Conservation (phyloP, 805 yeast genomes). For the Spathaspora hagerdaliae region DNA sequence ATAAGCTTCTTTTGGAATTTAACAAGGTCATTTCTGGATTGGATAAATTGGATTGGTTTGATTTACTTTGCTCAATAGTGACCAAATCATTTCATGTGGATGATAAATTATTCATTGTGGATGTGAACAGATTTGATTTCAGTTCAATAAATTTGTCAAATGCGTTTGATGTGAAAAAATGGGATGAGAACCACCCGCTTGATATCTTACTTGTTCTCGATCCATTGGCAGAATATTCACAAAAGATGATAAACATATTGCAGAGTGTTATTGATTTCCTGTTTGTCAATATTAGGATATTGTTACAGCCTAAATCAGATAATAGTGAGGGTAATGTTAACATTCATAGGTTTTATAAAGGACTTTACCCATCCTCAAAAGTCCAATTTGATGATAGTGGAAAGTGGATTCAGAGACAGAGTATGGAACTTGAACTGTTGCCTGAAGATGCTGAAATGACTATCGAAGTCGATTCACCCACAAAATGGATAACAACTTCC, state of each 20-base stretch:
- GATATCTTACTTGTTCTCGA: conserved; percentile 63
- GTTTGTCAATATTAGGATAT: conserved; percentile 50
- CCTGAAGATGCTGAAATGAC: conserved; percentile 47
- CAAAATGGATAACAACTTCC: conserved; percentile 63
- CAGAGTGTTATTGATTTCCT: conserved; percentile 38
- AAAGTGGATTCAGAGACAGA: conserved; percentile 12
- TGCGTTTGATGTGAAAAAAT: conserved; percentile 19
- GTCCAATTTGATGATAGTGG: conserved; percentile 29
- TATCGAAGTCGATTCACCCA: conserved; percentile 56
- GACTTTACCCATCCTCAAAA: conserved; percentile 32
- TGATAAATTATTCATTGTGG: conserved; percentile 36
- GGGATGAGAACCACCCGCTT: conserved; percentile 29
- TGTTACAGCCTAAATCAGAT: conserved; percentile 53
- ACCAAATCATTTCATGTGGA: conserved; percentile 43
- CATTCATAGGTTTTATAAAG: conserved; percentile 57
- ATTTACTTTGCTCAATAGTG: conserved; percentile 39
- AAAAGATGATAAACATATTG: conserved; percentile 49
- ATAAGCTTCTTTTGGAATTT: conserved; percentile 15
- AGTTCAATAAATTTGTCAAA: conserved; percentile 24
- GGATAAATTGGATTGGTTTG: conserved; percentile 40
- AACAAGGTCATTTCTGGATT: conserved; percentile 1
- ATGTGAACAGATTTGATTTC: conserved; percentile 47
- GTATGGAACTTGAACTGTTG: conserved; percentile 39
- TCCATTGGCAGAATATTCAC: conserved; percentile 70
- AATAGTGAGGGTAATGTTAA: conserved; percentile 33